Evolutionary conservation across 768 basidiomycete genomes (phyloP).

Genomic region (Hericium coralloides): DNA sequence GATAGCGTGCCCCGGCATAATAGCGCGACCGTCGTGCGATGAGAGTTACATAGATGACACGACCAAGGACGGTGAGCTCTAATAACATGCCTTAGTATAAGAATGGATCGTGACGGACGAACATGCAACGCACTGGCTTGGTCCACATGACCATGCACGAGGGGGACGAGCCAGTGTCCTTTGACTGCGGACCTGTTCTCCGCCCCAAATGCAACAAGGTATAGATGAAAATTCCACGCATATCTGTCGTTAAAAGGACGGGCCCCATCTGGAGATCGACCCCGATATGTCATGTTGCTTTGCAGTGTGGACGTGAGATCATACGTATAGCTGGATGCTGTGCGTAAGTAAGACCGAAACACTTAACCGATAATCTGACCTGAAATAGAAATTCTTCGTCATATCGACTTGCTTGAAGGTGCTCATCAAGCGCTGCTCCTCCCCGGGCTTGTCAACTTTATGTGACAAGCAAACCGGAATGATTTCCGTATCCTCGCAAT

Average conservation of each 20-base stretch:
- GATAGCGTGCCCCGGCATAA: slow-evolving; percentile 90
- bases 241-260: slow-evolving; percentile 82
- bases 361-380: slow-evolving; percentile 32
- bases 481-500: slow-evolving; percentile 87
- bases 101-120: neutral
- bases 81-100: slow-evolving; percentile 1
- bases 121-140: slow-evolving; percentile 81
- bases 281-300: slow-evolving; percentile 68
- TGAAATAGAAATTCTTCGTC: slow-evolving; percentile 99
- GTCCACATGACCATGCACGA: slow-evolving; percentile 94
- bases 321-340: slow-evolving; percentile 71
- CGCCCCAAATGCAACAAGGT: slow-evolving; percentile 56
- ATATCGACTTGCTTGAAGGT: slow-evolving; percentile 96
- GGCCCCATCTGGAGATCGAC: slow-evolving; percentile 29
- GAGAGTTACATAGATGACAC: slow-evolving; percentile 88
- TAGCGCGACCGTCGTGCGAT: slow-evolving; percentile 92
- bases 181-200: slow-evolving; percentile 31
- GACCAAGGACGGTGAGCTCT: slow-evolving; percentile 88
- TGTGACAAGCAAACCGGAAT: slow-evolving; percentile 69
- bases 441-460: slow-evolving; percentile 79
- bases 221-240: slow-evolving; percentile 92
- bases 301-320: slow-evolving; percentile 96
- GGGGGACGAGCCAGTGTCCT: slow-evolving; percentile 80
- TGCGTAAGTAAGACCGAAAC: neutral
- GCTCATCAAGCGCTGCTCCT: slow-evolving; percentile 82